Evolutionary conservation across 148 eudicot species (phyloP).

Genomic region (Oxyria digyna): DNA sequence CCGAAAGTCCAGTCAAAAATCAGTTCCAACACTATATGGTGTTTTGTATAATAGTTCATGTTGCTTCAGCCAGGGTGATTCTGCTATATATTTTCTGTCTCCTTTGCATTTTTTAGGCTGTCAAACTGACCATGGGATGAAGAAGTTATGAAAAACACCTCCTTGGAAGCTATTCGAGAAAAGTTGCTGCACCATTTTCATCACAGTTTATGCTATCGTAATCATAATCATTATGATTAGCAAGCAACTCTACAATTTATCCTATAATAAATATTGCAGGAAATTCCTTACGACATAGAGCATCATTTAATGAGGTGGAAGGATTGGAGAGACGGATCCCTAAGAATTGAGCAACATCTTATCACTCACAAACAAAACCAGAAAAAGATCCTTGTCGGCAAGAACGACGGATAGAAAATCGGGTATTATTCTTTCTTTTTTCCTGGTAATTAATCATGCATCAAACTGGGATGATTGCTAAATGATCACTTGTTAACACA

Average conservation of each 20-base stretch:
- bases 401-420: slow-evolving; percentile 84
- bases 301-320: slow-evolving; percentile 89
- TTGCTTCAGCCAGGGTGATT: background rate
- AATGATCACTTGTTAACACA: slow-evolving; percentile 10
- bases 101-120: slow-evolving; percentile 39
- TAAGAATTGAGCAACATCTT: slow-evolving; percentile 88
- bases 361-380: slow-evolving; percentile 76
- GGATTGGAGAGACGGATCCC: slow-evolving; percentile 75
- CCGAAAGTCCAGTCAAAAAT: no score
- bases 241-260: background rate
- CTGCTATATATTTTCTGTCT: slow-evolving; percentile 1
- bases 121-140: slow-evolving; percentile 93
- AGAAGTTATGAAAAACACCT: slow-evolving; percentile 93
- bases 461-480: background rate
- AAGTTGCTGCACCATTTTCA: slow-evolving; percentile 77
- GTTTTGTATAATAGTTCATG: no score
- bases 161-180: slow-evolving; percentile 88
- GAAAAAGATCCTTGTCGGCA: slow-evolving; percentile 87
- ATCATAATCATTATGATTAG: background rate
- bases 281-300: slow-evolving; percentile 75
- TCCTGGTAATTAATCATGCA: background rate
- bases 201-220: slow-evolving; percentile 16
- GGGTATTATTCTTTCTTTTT: slow-evolving; percentile 37
- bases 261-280: slow-evolving; percentile 32
- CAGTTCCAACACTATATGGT: no score